Conservation (phyloP, 1,139 yeast species). For the Saccharomyces pastorianus region DNA sequence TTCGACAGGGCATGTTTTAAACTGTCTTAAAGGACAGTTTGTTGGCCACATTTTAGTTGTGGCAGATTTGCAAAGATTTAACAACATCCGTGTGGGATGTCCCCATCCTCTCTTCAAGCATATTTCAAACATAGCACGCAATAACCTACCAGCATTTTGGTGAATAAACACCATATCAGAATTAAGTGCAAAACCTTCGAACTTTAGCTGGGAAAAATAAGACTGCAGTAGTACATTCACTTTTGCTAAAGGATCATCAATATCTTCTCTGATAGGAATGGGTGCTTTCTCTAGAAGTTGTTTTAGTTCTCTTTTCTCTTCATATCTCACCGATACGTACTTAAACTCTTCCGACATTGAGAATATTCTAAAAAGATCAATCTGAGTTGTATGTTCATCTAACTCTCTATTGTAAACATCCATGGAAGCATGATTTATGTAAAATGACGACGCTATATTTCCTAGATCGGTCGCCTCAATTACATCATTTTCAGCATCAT, state of each 20-base stretch:
- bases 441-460: constrained; percentile 76
- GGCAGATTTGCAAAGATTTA: constrained; percentile 71
- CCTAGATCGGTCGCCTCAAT: constrained; percentile 70
- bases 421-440: constrained; percentile 70
- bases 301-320: constrained; percentile 71
- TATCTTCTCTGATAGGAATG: constrained; percentile 68
- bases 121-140: constrained; percentile 80
- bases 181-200: constrained; percentile 86
- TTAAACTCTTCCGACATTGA: constrained; percentile 80
- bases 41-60: constrained; percentile 79
- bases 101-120: constrained; percentile 71
- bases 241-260: constrained; percentile 70
- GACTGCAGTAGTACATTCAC: constrained; percentile 76
- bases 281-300: constrained; percentile 73
- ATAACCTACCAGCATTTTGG: constrained; percentile 85
- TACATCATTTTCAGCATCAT: constrained; percentile 43
- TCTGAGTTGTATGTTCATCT: constrained; percentile 56
- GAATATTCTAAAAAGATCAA: constrained; percentile 72
- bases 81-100: constrained; percentile 45
- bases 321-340: constrained; percentile 75
- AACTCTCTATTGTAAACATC: constrained; percentile 51
- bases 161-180: constrained; percentile 91
- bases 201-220: constrained; percentile 61
- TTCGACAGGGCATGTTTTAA: constrained; percentile 56
- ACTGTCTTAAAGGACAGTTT: constrained; percentile 81